Evolutionary conservation across 2,329 filamentous ascomycete species (phyloP).

Genomic region (Hypoxylon sp.): DNA sequence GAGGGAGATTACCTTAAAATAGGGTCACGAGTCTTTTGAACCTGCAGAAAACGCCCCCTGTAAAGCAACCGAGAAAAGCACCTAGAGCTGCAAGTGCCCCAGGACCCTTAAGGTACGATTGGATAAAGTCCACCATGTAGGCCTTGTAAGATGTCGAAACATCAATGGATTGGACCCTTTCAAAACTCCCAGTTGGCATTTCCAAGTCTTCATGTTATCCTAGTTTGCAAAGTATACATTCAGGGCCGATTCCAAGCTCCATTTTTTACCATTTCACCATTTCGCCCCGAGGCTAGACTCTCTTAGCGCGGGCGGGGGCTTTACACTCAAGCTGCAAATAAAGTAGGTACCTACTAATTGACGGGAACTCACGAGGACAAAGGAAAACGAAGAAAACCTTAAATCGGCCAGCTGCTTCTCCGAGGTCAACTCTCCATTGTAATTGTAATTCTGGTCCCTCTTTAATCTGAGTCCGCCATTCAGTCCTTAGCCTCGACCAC

Average conservation of each 20-base stretch:
- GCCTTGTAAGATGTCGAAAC: conserved; percentile 5
- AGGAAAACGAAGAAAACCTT: conserved; percentile 17
- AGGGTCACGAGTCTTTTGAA: conserved; percentile 36
- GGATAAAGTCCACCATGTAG: conserved; percentile 22
- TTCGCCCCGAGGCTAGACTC: conserved; percentile 31
- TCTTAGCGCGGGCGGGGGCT: conserved; percentile 31
- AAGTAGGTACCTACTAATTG: neutral
- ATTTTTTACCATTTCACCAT: conserved; percentile 15
- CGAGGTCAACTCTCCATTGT: conserved; percentile 20
- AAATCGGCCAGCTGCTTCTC: conserved; percentile 35
- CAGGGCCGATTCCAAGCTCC: conserved; percentile 28
- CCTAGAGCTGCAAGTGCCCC: conserved; percentile 26
- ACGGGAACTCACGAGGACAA: neutral
- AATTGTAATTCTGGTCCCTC: neutral
- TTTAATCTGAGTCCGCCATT: conserved; percentile 24
- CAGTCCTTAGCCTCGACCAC: conserved; percentile 26
- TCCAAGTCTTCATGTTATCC: neutral
- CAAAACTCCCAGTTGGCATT: neutral
- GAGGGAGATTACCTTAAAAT: conserved; percentile 10
- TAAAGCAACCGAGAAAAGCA: conserved; percentile 2
- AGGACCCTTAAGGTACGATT: conserved; percentile 36
- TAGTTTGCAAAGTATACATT: conserved; percentile 9
- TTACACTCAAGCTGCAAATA: conserved; percentile 7
- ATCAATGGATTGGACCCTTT: conserved; percentile 2
- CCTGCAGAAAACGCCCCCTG: conserved; percentile 32